Percentiles rank a stretch among this genome's conserved stretches.
Evolutionary conservation across 1,284 basidiomycete species (phyloP).

Genomic region (Ustilago curta): DNA sequence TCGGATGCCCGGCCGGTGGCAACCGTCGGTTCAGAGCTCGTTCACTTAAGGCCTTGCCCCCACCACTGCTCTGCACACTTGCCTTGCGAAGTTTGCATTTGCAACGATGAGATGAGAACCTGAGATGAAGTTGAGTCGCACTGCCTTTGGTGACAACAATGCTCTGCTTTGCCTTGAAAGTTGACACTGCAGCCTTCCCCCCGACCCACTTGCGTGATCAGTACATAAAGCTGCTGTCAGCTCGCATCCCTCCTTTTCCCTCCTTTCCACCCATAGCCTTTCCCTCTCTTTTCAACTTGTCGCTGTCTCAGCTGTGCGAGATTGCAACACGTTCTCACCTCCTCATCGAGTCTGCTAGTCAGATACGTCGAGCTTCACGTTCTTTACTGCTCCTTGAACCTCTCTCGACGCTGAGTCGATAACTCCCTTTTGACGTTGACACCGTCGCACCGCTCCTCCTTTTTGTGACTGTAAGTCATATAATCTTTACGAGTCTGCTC

Average conservation of each 20-base stretch:
- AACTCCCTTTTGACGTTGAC: neutral
- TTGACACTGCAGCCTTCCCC: neutral
- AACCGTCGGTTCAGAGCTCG: neutral
- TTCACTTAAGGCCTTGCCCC: neutral
- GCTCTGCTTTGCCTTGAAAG: neutral
- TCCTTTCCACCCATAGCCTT: neutral
- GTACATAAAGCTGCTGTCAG: neutral
- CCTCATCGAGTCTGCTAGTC: conserved; percentile 27
- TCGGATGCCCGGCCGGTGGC: neutral
- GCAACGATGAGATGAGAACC: neutral
- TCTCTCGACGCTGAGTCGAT: neutral
- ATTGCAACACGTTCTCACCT: neutral
- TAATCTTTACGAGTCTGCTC: neutral
- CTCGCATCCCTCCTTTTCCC: neutral
- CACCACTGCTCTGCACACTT: neutral
- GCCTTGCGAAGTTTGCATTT: neutral
- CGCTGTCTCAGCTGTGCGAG: conserved; percentile 5
- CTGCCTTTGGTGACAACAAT: neutral
- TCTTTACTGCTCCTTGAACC: conserved; percentile 15
- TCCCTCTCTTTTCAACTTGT: neutral
- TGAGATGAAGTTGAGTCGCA: neutral
- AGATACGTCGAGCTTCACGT: conserved; percentile 11
- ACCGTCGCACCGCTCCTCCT: neutral
- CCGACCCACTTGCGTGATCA: conserved; percentile 3
- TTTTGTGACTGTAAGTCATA: neutral